These are phyloP conservation scores for Penicillium cinerascens DNA, from an alignment of 495 filamentous ascomycete genomes.

Conservation along the genomic window DNA sequence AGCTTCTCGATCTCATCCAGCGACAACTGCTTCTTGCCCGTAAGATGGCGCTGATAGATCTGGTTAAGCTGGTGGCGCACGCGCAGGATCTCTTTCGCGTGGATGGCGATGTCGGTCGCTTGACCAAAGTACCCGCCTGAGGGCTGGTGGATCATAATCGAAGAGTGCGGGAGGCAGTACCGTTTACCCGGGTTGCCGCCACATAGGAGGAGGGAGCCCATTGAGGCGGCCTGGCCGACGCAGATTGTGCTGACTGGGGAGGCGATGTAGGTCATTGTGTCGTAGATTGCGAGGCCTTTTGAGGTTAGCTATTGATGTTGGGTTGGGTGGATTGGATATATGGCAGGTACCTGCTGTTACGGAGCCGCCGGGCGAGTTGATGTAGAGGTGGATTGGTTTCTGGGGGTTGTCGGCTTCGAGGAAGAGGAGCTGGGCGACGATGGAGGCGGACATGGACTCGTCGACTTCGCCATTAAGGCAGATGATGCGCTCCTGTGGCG, in stretches of 20 bases:
- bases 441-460: conserved; percentile 80
- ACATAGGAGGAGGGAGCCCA: conserved; percentile 86
- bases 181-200: conserved; percentile 83
- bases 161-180: conserved; percentile 84
- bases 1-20: conserved; percentile 82
- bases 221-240: conserved; percentile 88
- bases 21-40: conserved; percentile 58
- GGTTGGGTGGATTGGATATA: neutral
- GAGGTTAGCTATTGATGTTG: neutral
- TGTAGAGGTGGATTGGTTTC: conserved; percentile 94
- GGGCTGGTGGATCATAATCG: conserved; percentile 96
- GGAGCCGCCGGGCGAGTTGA: conserved; percentile 94
- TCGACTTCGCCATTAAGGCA: conserved; percentile 92
- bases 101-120: conserved; percentile 89
- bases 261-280: conserved; percentile 97
- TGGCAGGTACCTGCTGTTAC: conserved; percentile 67
- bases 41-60: conserved; percentile 86
- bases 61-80: conserved; percentile 81
- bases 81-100: conserved; percentile 93
- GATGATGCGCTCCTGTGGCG: conserved; percentile 79
- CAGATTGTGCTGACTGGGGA: conserved; percentile 92
- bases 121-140: conserved; percentile 88
- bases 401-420: conserved; percentile 94
- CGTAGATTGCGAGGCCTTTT: conserved; percentile 87
- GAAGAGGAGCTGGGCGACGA: conserved; percentile 94